Base-by-base conservation (phyloP, 805 yeast genomes). In the Cyberlindnera saturnus region DNA sequence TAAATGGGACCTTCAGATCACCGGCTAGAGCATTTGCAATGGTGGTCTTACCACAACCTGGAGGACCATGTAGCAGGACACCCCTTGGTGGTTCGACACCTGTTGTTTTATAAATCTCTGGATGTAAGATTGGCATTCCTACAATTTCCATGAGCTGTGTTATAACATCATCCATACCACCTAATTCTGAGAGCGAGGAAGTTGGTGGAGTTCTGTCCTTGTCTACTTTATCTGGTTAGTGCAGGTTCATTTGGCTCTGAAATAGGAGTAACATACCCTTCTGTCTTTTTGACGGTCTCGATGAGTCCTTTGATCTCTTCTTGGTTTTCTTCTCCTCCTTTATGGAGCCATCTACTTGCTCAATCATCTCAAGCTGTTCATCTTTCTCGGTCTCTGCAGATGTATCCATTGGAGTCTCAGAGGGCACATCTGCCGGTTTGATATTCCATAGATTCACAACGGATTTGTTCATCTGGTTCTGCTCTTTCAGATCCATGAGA, bases 41-140 rank as follows among this genome's bases (percentile, higher is more conserved):
- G 35, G 96, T 83, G 0, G 99, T 93, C 57, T 93, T 93, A 61
- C 99, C 99, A 70, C 99, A 93, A 14, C 99, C 99, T 2, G 98
- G 99, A 0, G 99, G 99, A 0, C 99, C 99, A 62, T 90, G 95
- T n/a, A 93, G 65, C 28, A 93, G 62, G 1, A 93, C 86, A 35
- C 98, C 98, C 20, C 96, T 73, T 16, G 98, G 96, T 15, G 97
- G 97, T 52, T 88, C 96, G 13, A 90, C 90, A 20, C 98, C 98
- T 0, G 96, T 83, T 7, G 90, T 73, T 19, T 69, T 51, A 59
- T 87, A 93, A 2, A 93, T 86, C 62, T 93, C 99, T 0, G 98
- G 97, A 56, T 93, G 98, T 17, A 86, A 65, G 29, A 93, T 81
- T 1, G 99, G 99, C 67, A 91, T 71, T 1, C 95, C 96, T 1